Evolutionary conservation across 192 early-diverging fungal genomes (phyloP).

Genomic region (Coemansia erecta): DNA sequence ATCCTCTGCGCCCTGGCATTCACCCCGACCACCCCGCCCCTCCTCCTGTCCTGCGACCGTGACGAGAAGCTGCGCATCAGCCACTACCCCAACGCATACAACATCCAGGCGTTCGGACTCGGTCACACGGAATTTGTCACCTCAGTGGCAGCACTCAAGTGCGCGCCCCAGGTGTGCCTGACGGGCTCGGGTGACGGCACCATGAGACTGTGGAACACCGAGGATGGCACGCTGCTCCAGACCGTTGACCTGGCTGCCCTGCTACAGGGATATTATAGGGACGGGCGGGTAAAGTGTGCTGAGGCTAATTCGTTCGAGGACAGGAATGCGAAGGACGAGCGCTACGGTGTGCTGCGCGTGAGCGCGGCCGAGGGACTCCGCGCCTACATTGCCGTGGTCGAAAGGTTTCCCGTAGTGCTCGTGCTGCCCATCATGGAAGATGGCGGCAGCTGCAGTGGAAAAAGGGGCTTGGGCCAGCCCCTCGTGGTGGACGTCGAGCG

Average conservation of each 20-base stretch:
- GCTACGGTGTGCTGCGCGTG: conserved; percentile 47
- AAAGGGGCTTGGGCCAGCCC: conserved; percentile 14
- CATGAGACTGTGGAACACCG: conserved; percentile 73
- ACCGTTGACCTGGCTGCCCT: conserved; percentile 57
- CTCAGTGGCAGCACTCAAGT: conserved; percentile 58
- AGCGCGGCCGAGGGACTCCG: conserved; percentile 17
- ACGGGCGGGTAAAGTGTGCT: conserved; percentile 18
- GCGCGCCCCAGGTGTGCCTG: conserved; percentile 57
- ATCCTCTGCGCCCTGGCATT: conserved; percentile 86
- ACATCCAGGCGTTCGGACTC: conserved; percentile 85
- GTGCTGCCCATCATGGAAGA: conserved; percentile 23
- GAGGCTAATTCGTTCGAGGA: conserved; percentile 27
- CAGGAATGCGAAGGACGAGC: conserved; percentile 24
- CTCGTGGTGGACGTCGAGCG: conserved; percentile 24
- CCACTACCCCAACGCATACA: conserved; percentile 83
- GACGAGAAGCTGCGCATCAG: conserved; percentile 98
- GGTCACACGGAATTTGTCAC: conserved; percentile 87
- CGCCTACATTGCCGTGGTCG: conserved; percentile 31
- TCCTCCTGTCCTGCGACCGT: conserved; percentile 87
- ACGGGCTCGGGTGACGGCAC: conserved; percentile 86
- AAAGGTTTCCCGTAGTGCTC: conserved; percentile 35
- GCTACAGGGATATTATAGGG: conserved; percentile 27
- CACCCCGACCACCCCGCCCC: conserved; percentile 54
- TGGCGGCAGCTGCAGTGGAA: too few relatives aligned
- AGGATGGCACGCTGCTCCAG: conserved; percentile 64